Conservation (phyloP, 1,139 yeast genomes). For the Lodderomyces pseudojiufengensis region DNA sequence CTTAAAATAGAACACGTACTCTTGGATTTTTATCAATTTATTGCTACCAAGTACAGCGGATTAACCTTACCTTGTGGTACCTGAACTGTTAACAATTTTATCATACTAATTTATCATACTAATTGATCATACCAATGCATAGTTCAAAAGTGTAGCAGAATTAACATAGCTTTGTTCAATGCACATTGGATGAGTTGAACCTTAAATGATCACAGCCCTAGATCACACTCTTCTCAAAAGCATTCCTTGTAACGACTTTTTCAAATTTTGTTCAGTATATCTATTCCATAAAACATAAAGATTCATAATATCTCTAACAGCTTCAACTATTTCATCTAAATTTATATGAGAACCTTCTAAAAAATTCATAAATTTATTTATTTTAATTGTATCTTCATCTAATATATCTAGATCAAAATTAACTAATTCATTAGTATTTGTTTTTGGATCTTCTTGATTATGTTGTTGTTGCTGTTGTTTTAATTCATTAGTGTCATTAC, state of each 20-base stretch:
- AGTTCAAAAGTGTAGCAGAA: too few species aligned
- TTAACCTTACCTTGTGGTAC: too few species aligned
- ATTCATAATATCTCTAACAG: constrained; percentile 76
- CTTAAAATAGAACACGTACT: too few species aligned
- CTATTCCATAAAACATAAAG: constrained; percentile 82
- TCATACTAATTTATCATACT: too few species aligned
- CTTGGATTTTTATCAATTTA: too few species aligned
- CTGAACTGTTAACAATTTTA: too few species aligned
- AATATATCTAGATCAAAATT: constrained; percentile 19
- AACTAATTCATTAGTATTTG: constrained; percentile 3
- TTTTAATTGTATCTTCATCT: constrained; percentile 42
- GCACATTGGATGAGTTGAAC: too few species aligned
- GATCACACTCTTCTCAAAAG: constrained; percentile 24
- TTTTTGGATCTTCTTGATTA: constrained; percentile 2
- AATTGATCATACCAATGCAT: too few species aligned
- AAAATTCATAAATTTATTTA: constrained; percentile 57
- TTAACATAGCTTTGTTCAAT: too few species aligned
- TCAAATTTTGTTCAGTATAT: constrained; percentile 60
- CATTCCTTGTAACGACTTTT: constrained; percentile 42
- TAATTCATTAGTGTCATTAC: background rate
- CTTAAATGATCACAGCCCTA: background rate
- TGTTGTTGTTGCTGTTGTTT: constrained; percentile 5
- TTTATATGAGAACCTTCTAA: constrained; percentile 75
- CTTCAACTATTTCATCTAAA: constrained; percentile 70
- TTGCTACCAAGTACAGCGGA: too few species aligned